These are phyloP conservation scores for Astragalus membranaceus DNA, from an alignment of 306 rosid genomes.

Conservation along the genomic window DNA sequence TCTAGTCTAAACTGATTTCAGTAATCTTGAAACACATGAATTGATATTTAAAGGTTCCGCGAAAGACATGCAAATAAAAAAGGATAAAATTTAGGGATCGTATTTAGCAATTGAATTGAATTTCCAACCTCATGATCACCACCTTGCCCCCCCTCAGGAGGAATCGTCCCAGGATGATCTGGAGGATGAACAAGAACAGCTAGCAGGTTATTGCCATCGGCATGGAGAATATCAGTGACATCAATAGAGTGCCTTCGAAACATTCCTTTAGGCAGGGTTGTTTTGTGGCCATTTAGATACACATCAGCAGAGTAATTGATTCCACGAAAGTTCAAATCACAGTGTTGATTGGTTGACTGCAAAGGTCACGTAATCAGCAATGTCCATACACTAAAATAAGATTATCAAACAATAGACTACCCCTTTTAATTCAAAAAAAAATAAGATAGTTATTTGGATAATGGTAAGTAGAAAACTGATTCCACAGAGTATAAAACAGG, in stretches of 20 bases:
- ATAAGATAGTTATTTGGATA: neutral
- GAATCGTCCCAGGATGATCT: conserved; percentile 88
- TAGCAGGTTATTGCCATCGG: conserved; percentile 66
- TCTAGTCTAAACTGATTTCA: neutral
- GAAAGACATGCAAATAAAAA: neutral
- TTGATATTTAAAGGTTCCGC: neutral
- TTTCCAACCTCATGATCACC: conserved; percentile 86
- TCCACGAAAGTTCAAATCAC: conserved; percentile 88
- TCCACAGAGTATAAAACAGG: neutral
- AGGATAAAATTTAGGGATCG: neutral
- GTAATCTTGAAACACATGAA: conserved; percentile 11
- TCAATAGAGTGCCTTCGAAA: conserved; percentile 82
- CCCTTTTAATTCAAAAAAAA: neutral
- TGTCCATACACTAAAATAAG: neutral
- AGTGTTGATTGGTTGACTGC: conserved; percentile 59
- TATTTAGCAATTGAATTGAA: neutral
- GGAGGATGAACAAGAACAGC: conserved; percentile 98
- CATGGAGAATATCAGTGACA: conserved; percentile 68
- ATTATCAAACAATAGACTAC: neutral
- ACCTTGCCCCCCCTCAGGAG: conserved; percentile 82
- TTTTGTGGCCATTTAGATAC: conserved; percentile 73
- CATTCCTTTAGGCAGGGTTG: conserved; percentile 75
- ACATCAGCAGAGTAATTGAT: conserved; percentile 85
- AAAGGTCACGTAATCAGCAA: conserved; percentile 18
- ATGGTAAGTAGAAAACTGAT: neutral